Evolutionary conservation across 1,284 basidiomycete genomes (phyloP), one percentile per base, ranked within the genome.

Genomic region (Trichosporon sp.): DNA sequence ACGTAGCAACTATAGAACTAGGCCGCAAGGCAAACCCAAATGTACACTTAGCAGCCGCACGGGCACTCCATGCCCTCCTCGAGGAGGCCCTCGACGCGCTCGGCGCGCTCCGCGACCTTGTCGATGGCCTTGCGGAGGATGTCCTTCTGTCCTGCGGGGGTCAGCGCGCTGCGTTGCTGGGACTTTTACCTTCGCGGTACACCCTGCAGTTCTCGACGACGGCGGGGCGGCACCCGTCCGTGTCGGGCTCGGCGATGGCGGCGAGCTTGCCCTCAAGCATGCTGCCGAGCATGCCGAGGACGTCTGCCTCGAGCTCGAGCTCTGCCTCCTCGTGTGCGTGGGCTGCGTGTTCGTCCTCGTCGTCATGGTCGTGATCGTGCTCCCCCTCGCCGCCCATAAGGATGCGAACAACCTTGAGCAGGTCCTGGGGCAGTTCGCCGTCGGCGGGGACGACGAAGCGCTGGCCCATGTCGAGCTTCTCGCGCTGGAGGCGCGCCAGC

Each of bases 401-500:
- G 29, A 83, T 75, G 9, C 81, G 73, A 18, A 83, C 73, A 18
- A 91, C 87, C 18, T 85, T 82, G 88, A 91, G 90, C 7, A 92
- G 78, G 0, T 85, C 87, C 11, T 89, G 87, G 1, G 84, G 86
- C 1, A 88, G 87, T 18, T 75, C 78, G 0, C 88, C 88, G 51
- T 85, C 75, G 29, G 89, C 85, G 8, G 89, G 88, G 0, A 95
- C 84, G 68, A 89, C 87, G 86, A 89, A 90, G 68, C 86, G 85
- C 70, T 86, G 74, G 1, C 81, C 6, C 70, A 72, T 62, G 63
- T 81, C 78, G 29, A 60, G 56, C 18, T 21, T 25, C 56, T 42
- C 58, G 29, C 62, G 15, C 15, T 75, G 71, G 1, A 76, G 73
- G 7, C 64, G 62, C 6, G 75, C 73, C 3, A 74, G 18, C 0